A percentile compares a stretch with the other conserved stretches of the same genome.
These are phyloP conservation scores for Cystobasidium slooffiae DNA, from an alignment of 1,284 basidiomycete species.

Conservation along the genomic window DNA sequence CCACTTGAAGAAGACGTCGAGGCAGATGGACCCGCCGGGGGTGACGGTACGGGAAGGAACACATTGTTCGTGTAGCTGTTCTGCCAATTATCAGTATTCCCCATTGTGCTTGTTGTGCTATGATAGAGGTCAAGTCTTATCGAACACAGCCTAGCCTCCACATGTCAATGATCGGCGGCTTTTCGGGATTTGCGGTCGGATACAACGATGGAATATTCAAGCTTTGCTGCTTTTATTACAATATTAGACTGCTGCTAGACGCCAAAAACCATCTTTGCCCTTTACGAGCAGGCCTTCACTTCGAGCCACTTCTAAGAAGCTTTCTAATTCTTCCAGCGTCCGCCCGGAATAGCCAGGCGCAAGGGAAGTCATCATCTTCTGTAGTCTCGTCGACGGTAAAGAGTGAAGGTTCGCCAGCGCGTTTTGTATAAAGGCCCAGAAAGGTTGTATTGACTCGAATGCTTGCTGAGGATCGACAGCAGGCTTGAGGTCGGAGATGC, in stretches of 20 bases:
- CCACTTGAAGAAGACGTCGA: neutral
- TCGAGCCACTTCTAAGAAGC: conserved; percentile 76
- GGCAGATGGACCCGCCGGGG: neutral
- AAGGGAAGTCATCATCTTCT: conserved; percentile 73
- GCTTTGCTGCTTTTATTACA: neutral
- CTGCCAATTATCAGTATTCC: neutral
- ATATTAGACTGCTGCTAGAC: conserved; percentile 56
- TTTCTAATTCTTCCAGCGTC: conserved; percentile 71
- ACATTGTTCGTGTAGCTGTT: conserved; percentile 14
- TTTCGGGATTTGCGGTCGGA: neutral
- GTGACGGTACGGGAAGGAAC: conserved; percentile 1
- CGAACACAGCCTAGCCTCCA: too few species aligned
- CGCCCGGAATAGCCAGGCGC: conserved; percentile 71
- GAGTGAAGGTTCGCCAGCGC: conserved; percentile 67
- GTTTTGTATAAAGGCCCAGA: conserved; percentile 71
- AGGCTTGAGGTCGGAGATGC: neutral
- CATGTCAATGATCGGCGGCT: too few species aligned
- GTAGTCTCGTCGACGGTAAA: conserved; percentile 73
- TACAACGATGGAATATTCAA: neutral
- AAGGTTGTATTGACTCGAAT: conserved; percentile 53
- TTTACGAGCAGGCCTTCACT: conserved; percentile 71
- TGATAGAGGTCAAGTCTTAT: neutral
- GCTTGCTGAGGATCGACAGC: conserved; percentile 30
- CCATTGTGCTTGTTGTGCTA: neutral
- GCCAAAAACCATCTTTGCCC: conserved; percentile 74